These are phyloP conservation scores for Ligustrum vulgare DNA, from an alignment of 257 asterid genomes.

Conservation along the genomic window DNA sequence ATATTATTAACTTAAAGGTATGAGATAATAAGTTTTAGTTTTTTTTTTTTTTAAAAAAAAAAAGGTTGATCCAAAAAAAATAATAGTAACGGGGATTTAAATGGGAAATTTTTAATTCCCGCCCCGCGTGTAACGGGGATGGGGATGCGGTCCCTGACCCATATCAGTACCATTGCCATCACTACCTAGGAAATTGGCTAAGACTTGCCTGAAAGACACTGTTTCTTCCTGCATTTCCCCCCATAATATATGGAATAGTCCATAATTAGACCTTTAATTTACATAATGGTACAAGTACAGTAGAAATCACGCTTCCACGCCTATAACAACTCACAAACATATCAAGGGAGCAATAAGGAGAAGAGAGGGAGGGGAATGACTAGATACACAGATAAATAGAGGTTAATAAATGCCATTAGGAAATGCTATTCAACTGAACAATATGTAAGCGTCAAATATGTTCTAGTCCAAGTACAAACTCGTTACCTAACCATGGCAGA, in stretches of 20 bases:
- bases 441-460: background rate
- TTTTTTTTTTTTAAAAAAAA: no score
- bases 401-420: background rate
- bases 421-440: background rate
- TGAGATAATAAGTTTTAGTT: no score
- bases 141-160: no score
- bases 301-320: background rate
- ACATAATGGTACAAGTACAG: background rate
- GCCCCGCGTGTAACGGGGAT: no score
- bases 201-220: slow-evolving; percentile 63
- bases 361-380: background rate
- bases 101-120: no score
- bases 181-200: no score
- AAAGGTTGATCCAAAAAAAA: no score
- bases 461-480: background rate
- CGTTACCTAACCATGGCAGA: background rate
- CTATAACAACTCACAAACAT: background rate
- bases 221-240: slow-evolving; percentile 33
- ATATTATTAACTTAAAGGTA: no score
- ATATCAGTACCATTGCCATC: no score
- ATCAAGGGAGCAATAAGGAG: no score
- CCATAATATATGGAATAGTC: background rate
- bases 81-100: no score
- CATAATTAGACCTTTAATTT: background rate
- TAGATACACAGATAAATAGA: background rate